These are phyloP conservation scores for Buddleja alternifolia DNA, from an alignment of 257 asterid species.

Conservation along the genomic window DNA sequence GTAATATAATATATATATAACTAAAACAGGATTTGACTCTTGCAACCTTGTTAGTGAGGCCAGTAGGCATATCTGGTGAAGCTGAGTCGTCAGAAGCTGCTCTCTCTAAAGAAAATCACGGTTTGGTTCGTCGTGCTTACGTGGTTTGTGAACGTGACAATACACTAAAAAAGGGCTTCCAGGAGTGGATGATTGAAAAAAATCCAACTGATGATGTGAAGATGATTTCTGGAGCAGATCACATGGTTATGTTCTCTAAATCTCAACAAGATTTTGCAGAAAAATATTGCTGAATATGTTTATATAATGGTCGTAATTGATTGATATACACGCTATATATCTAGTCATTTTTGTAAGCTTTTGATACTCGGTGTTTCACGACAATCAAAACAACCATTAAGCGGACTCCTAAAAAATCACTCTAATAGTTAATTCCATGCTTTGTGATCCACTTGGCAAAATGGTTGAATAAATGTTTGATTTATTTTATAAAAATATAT, in stretches of 20 bases:
- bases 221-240: slow-evolving; percentile 41
- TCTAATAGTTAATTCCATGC: no score
- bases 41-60: slow-evolving; percentile 45
- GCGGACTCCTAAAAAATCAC: no score
- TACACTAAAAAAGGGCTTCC: slow-evolving; percentile 17
- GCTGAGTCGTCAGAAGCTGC: neutral
- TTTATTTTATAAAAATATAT: no score
- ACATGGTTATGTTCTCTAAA: slow-evolving; percentile 53
- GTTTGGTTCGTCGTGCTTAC: slow-evolving; percentile 42
- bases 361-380: no score
- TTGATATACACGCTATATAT: no score
- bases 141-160: slow-evolving; percentile 39
- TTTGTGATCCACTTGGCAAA: no score
- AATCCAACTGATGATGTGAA: slow-evolving; percentile 46
- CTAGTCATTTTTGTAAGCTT: no score
- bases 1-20: neutral
- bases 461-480: no score
- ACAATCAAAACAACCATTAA: no score
- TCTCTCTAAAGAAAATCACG: slow-evolving; percentile 37
- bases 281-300: neutral
- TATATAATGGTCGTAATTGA: no score
- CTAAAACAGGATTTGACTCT: slow-evolving; percentile 40
- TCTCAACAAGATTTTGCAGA: slow-evolving; percentile 21
- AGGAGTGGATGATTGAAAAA: slow-evolving; percentile 42
- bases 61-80: slow-evolving; percentile 19